phyloP scores from a whole-genome alignment of 2,329 filamentous ascomycete genomes.

The Talaromyces rugulosus region DNA sequence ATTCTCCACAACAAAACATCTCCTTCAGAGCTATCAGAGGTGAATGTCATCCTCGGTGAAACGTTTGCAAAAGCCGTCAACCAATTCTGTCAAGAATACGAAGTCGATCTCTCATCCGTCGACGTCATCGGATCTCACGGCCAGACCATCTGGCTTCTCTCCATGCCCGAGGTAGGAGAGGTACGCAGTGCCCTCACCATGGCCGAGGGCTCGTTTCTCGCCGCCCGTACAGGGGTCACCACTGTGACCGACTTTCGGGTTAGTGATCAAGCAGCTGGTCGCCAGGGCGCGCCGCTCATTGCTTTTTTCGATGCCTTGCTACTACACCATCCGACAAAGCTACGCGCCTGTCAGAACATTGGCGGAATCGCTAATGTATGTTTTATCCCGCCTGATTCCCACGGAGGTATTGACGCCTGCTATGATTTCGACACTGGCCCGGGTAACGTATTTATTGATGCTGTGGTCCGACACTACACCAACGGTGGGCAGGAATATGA shows the following conservation, averaged over 20 bases:
- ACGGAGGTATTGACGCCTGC: constrained; percentile 36
- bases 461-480: constrained; percentile 52
- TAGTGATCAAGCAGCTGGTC: constrained; percentile 53
- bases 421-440: constrained; percentile 56
- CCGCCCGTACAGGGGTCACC: constrained; percentile 54
- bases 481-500: constrained; percentile 50
- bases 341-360: constrained; percentile 59
- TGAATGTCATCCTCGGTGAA: constrained; percentile 56
- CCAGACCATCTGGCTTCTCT: constrained; percentile 56
- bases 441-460: constrained; percentile 55
- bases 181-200: constrained; percentile 50
- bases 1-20: constrained; percentile 53
- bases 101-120: constrained; percentile 43
- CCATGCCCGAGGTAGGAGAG: constrained; percentile 48
- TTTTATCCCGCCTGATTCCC: constrained; percentile 50
- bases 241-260: constrained; percentile 57
- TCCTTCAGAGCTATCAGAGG: constrained; percentile 51
- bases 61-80: constrained; percentile 52
- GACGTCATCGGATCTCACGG: constrained; percentile 57
- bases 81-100: constrained; percentile 45
- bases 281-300: constrained; percentile 54
- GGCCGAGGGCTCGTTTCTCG: constrained; percentile 55
- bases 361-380: constrained; percentile 59
- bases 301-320: constrained; percentile 56
- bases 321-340: constrained; percentile 53